Conservation (phyloP, 805 yeast species). For the Zygosaccharomyces siamensis region DNA sequence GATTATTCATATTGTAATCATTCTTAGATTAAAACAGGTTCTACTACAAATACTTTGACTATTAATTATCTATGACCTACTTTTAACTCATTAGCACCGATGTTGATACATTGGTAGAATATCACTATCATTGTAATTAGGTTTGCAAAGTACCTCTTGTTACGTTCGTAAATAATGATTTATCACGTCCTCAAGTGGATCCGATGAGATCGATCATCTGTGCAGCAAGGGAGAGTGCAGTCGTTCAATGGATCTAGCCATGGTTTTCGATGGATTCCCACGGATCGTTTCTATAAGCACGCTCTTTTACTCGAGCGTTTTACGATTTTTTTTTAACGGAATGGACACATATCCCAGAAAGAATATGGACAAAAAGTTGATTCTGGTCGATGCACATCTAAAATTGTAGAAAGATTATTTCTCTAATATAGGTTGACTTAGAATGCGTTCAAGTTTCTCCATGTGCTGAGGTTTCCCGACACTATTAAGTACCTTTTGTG, state of each 20-base stretch:
- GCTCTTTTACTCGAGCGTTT: neutral
- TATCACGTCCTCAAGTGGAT: neutral
- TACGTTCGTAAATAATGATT: neutral
- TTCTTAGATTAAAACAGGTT: neutral
- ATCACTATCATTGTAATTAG: neutral
- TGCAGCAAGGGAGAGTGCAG: neutral
- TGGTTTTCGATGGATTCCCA: neutral
- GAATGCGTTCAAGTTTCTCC: neutral
- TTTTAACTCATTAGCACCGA: neutral
- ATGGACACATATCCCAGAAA: neutral
- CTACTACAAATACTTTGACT: neutral
- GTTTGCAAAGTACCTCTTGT: neutral
- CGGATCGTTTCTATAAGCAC: neutral
- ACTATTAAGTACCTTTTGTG: neutral
- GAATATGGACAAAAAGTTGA: neutral
- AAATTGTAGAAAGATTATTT: neutral
- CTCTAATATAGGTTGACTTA: too few relatives aligned
- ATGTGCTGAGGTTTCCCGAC: too few relatives aligned
- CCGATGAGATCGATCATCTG: neutral
- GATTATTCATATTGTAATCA: constrained; percentile 12
- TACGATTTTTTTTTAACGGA: neutral
- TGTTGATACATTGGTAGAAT: neutral
- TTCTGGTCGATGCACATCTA: neutral
- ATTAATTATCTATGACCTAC: neutral
- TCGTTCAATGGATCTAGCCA: neutral